A percentile compares a stretch with the other conserved stretches of the same genome.
Conservation (phyloP, 2,329 filamentous ascomycete species). For the Colletotrichum tamarilloi region DNA sequence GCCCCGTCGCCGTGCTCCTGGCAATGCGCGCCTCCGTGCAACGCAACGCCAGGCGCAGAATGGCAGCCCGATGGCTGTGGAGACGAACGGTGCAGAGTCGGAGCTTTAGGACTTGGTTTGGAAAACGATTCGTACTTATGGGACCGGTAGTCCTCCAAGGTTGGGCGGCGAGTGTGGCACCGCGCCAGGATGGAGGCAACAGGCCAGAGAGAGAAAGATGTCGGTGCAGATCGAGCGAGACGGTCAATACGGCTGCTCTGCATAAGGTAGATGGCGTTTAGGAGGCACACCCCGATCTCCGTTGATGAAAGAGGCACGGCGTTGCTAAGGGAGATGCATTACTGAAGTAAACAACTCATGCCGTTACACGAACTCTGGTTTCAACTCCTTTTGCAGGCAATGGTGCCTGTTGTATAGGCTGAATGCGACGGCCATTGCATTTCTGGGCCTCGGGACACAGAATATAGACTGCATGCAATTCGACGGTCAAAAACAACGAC, state of each 20-base stretch:
- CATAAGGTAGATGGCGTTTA: slow-evolving; percentile 35
- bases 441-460: slow-evolving; percentile 24
- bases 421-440: slow-evolving; percentile 32
- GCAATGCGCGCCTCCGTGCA: slow-evolving; percentile 53
- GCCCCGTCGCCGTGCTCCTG: slow-evolving; percentile 56
- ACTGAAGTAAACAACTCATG: slow-evolving; percentile 28
- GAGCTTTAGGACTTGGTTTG: slow-evolving; percentile 55
- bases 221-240: slow-evolving; percentile 8
- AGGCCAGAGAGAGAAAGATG: not conserved
- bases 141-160: not conserved
- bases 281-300: slow-evolving; percentile 20
- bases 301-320: slow-evolving; percentile 21
- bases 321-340: slow-evolving; percentile 26
- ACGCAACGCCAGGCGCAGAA: slow-evolving; percentile 58
- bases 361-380: slow-evolving; percentile 19
- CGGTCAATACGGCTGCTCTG: slow-evolving; percentile 25
- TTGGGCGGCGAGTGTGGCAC: not conserved
- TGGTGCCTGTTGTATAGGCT: slow-evolving; percentile 25
- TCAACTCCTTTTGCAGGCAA: slow-evolving; percentile 26
- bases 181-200: not conserved
- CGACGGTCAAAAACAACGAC: slow-evolving; percentile 16
- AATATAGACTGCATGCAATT: slow-evolving; percentile 35
- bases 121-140: not conserved
- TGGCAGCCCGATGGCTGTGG: slow-evolving; percentile 67
- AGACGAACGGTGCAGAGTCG: slow-evolving; percentile 67